Conservation (phyloP, 2,329 filamentous ascomycete genomes). For the Xylariaceae sp. region DNA sequence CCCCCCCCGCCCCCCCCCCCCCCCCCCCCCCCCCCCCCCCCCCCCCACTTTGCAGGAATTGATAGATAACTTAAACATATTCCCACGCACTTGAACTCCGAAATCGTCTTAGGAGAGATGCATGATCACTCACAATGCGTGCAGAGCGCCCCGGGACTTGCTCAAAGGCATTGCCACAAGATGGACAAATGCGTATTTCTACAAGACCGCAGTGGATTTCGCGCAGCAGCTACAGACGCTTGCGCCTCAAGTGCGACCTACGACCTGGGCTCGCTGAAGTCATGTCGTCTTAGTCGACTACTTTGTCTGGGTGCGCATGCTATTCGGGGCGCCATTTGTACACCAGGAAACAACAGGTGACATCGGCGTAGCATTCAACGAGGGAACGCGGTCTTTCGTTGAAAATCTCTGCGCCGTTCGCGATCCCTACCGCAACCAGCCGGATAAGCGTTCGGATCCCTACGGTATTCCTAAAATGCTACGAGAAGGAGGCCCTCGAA, state of each 20-base stretch:
- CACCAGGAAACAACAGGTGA: constrained; percentile 18
- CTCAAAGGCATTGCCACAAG: constrained; percentile 18
- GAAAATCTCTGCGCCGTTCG: constrained; percentile 14
- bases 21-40: no score
- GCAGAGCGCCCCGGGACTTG: no score
- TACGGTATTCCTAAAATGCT: constrained; percentile 19
- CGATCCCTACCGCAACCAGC: constrained; percentile 16
- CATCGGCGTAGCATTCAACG: constrained; percentile 12
- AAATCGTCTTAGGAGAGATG: no score
- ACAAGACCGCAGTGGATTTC: constrained; percentile 14
- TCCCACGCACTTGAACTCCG: no score
- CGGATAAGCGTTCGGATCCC: constrained; percentile 12
- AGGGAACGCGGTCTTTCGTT: constrained; percentile 18
- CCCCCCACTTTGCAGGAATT: no score
- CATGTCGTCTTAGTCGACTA: constrained; percentile 17
- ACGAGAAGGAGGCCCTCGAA: constrained; percentile 7
- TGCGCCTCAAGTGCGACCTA: constrained; percentile 11
- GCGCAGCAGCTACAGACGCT: constrained; percentile 10
- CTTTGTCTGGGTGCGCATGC: constrained; percentile 21
- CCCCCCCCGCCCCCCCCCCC: no score
- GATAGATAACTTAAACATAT: no score
- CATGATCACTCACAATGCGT: no score
- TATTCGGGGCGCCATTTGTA: constrained; percentile 20
- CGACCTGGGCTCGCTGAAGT: constrained; percentile 13
- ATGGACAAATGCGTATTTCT: constrained; percentile 24